phyloP scores from a whole-genome alignment of 305 asterid genomes.

The Lippia alba region DNA sequence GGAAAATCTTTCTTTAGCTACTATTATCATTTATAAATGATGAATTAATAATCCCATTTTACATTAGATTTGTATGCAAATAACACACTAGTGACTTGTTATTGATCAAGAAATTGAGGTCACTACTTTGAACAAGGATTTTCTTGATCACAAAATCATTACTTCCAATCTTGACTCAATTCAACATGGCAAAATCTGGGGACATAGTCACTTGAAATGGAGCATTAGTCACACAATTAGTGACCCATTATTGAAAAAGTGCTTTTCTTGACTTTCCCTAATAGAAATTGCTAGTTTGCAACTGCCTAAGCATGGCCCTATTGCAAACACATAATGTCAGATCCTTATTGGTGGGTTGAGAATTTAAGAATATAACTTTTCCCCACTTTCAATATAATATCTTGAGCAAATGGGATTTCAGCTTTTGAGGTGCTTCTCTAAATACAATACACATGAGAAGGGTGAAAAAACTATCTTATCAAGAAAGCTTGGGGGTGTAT shows the following conservation, averaged over 20 bases:
- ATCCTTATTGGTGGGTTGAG: constrained; percentile 51
- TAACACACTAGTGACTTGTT: not conserved
- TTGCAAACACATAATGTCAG: constrained; percentile 35
- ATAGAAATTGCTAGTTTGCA: constrained; percentile 30
- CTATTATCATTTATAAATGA: too few species aligned
- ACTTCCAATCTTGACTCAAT: not conserved
- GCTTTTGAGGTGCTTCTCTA: constrained; percentile 68
- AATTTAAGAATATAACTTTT: constrained; percentile 59
- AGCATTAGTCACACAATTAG: not conserved
- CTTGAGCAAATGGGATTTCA: constrained; percentile 70
- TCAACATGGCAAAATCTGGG: constrained; percentile 24
- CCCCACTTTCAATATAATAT: constrained; percentile 50
- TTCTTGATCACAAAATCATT: not conserved
- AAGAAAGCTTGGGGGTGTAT: constrained; percentile 40
- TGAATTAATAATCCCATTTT: too few species aligned
- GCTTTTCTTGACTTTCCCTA: constrained; percentile 34
- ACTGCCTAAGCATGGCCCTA: constrained; percentile 26
- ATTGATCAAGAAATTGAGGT: not conserved
- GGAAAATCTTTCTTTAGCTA: not conserved
- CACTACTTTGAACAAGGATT: not conserved
- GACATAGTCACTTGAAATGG: not conserved
- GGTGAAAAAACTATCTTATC: constrained; percentile 39
- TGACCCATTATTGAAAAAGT: constrained; percentile 5
- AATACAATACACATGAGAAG: constrained; percentile 45
- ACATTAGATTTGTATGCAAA: too few species aligned